Evolutionary conservation across 768 basidiomycete species (phyloP), one percentile per base, ranked within the genome.

Genomic region (Tricholoma furcatifolium): DNA sequence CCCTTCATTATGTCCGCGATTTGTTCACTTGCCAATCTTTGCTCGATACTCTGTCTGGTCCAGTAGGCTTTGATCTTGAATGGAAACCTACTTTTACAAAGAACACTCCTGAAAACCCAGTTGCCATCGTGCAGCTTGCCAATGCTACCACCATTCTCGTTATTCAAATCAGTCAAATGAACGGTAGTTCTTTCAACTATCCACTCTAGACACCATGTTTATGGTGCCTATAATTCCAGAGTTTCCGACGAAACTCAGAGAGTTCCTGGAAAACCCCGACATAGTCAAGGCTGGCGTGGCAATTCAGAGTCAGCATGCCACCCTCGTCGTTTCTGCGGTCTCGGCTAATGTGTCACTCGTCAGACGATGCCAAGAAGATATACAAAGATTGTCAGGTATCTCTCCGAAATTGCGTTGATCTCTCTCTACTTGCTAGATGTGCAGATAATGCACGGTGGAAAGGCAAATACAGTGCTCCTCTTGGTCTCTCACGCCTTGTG

Each of bases 1-100:
- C 45, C 1, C 43, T 70, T 0, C 50, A 68, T 14, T 79, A 80
- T 53, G 64, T 74, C 12, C 67, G 65, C n/a, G 63, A 71, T 54
- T 51, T 63, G 12, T 34, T 58, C 10, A 54, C n/a, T 66, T 21
- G 75, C 77, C 6, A 69, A 76, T 39, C 69, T 0, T 59, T 54
- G 0, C 39, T 79, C 10, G 55, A 58, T 21, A 40, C 54, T 31
- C 71, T 74, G 52, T 40, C 58, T 24, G 71, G 70, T 15, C 61
- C 73, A 21, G 70, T 81, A 45, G 91, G 91, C 23, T 83, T 92
- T 57, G 91, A 93, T 62, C 72, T 89, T 34, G 91, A 93, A 67
- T 92, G 91, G 89, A 82, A 77, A 54, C 91, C 91, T 0, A 80
- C 62, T 17, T 83, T 69, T 59, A 56, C 58, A 42, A 83, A 80